Evolutionary conservation across 2,329 filamentous ascomycete genomes (phyloP), one percentile per base, ranked within the genome.

Genomic region (Pseudophaeomoniella oleicola): DNA sequence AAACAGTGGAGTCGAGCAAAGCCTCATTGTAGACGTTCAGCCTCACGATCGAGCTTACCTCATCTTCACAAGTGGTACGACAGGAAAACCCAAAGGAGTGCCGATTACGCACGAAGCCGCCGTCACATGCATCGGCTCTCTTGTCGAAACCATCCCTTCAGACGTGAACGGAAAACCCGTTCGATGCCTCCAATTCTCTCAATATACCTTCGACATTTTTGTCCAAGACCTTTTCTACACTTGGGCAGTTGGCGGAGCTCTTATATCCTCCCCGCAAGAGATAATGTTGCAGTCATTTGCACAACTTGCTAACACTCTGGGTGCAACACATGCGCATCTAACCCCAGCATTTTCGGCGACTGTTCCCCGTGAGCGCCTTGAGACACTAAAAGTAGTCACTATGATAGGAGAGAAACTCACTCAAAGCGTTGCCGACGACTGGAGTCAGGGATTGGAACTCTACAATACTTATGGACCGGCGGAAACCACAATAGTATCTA

Each of bases 11-110:
- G 13, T 57, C 58, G 2, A 61, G 60, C 37, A 57, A 55, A 15
- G 57, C 61, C 4, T 53, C 53, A 1, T 56, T 60, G 6, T 32
- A 10, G 10, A 13, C 6, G 30, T 56, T 32, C 39, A 45, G 22
- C 37, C 87, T 16, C 9, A 32, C 9, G 16, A 50, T 42, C 4
- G 56, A 60, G 85, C 87, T 16, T 94, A 94, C 61, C 73, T 94
- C 41, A 86, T 94, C 75, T 94, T 93, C 54, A 94, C 87, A 1
- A 92, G 83, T 33, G 86, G 86, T 2, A 92, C 84, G 3, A 94
- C 86, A 1, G 87, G 87, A 10, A 75, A 77, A 3, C 87, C 87
- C 0, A 94, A 94, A 61, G 87, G 86, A 1, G 87, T 94, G 16
- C 71, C 72, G 2, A 67, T 94, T 15, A 48, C 55, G 13, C 60